Evolutionary conservation across 75 land plant species (phyloP).

Genomic region (Cryptomeria japonica): DNA sequence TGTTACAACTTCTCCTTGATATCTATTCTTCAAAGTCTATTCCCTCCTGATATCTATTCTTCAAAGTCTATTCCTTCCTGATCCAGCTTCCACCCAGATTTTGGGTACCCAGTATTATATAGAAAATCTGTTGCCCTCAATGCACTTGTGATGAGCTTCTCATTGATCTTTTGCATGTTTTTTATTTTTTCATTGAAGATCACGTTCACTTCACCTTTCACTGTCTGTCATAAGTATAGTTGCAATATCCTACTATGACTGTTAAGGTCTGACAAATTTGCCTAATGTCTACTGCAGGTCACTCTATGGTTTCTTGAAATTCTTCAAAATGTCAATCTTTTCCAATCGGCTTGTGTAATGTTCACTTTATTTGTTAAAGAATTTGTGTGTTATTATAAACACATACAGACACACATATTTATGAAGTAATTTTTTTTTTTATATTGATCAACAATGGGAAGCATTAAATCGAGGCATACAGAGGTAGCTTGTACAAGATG

Average conservation of each 20-base stretch:
- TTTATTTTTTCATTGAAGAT: not conserved
- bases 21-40: not conserved
- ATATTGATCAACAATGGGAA: not conserved
- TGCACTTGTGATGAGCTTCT: not conserved
- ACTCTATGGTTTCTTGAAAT: not conserved
- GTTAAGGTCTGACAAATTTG: not conserved
- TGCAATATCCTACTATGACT: not conserved
- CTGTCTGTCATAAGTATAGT: not conserved
- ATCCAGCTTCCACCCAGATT: not conserved
- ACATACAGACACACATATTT: not conserved
- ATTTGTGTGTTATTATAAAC: not conserved
- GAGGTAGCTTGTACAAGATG: not conserved
- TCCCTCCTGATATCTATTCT: not conserved
- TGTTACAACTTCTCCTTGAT: not conserved
- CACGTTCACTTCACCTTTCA: not conserved
- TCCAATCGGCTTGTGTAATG: not conserved
- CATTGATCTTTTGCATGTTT: not conserved
- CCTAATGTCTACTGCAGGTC: not conserved
- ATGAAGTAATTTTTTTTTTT: not conserved
- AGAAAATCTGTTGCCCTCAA: not conserved
- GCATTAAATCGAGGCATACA: not conserved
- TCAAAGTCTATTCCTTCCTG: not conserved
- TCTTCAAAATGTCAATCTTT: too few relatives aligned
- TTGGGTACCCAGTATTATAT: not conserved
- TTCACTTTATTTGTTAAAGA: too few relatives aligned